phyloP scores from a whole-genome alignment of 805 yeast genomes.

The Myxozyma mucilagina region DNA sequence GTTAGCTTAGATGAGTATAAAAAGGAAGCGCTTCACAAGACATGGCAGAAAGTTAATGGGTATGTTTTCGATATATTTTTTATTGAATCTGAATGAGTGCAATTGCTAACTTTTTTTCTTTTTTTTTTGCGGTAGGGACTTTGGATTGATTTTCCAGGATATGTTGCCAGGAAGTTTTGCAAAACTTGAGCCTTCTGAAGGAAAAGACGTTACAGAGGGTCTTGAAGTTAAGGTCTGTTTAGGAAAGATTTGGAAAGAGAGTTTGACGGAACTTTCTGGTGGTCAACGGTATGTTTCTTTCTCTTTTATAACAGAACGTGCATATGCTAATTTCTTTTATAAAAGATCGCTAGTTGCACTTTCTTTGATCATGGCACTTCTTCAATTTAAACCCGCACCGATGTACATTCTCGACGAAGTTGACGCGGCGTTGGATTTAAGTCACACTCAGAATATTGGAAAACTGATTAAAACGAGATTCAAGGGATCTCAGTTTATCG shows the following conservation, averaged over 20 bases:
- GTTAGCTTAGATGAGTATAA: conserved; percentile 81
- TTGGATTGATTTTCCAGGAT: conserved; percentile 87
- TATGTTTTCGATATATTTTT: conserved; percentile 9
- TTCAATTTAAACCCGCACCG: conserved; percentile 97
- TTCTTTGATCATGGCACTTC: conserved; percentile 84
- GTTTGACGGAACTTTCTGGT: conserved; percentile 91
- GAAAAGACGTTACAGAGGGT: conserved; percentile 84
- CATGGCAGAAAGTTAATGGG: conserved; percentile 81
- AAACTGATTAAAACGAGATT: conserved; percentile 92
- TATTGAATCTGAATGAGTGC: not conserved
- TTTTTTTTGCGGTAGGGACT: conserved; percentile 63
- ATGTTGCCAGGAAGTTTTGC: conserved; percentile 88
- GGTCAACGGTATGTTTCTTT: conserved; percentile 64
- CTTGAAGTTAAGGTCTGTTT: conserved; percentile 84
- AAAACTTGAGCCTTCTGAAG: conserved; percentile 77
- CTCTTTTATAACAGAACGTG: not conserved
- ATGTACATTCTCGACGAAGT: conserved; percentile 97
- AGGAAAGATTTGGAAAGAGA: conserved; percentile 94
- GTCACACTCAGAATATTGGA: conserved; percentile 97
- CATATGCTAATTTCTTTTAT: not conserved
- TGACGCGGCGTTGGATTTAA: conserved; percentile 95
- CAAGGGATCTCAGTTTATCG: conserved; percentile 93
- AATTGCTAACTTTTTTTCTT: not conserved
- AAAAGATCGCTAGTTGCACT: conserved; percentile 76
- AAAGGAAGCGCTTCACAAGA: conserved; percentile 73